A percentile compares a stretch with the other conserved stretches of the same genome.
Evolutionary conservation across 495 filamentous ascomycete species (phyloP).

Genomic region (Aspergillus saccharolyticus): DNA sequence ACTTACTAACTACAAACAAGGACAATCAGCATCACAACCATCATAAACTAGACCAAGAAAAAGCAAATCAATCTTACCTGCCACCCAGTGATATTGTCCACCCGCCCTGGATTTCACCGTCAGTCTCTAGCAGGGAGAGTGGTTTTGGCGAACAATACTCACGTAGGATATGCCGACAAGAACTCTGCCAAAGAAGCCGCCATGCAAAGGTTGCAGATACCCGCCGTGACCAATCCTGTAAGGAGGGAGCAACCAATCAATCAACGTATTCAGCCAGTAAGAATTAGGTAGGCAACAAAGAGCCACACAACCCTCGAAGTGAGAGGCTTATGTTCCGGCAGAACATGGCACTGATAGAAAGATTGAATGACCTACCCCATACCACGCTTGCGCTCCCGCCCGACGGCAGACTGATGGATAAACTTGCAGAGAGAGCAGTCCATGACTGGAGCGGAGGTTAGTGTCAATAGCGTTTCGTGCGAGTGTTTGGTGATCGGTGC

Average conservation of each 20-base stretch:
- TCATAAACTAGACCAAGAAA: neutral
- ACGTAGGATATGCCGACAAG: conserved; percentile 67
- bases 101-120: conserved; percentile 35
- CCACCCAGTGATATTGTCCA: conserved; percentile 75
- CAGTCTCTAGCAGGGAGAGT: conserved; percentile 9
- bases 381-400: conserved; percentile 45
- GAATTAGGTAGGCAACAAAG: neutral
- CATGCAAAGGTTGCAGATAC: conserved; percentile 67
- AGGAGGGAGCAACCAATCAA: neutral
- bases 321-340: too few species aligned
- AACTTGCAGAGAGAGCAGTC: conserved; percentile 48
- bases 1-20: conserved; percentile 28
- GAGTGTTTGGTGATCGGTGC: neutral
- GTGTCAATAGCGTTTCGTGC: conserved; percentile 7
- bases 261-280: neutral
- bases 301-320: neutral
- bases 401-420: conserved; percentile 44
- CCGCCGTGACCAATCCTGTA: conserved; percentile 60
- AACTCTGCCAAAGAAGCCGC: conserved; percentile 70
- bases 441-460: conserved; percentile 34
- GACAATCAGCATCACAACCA: conserved; percentile 3
- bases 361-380: conserved; percentile 38
- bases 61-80: conserved; percentile 35
- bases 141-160: conserved; percentile 14
- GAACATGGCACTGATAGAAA: too few species aligned